Percentiles rank a stretch among this genome's conserved stretches.
These are phyloP conservation scores for Trametes versicolor DNA, from an alignment of 1,284 basidiomycete genomes.

Conservation along the genomic window DNA sequence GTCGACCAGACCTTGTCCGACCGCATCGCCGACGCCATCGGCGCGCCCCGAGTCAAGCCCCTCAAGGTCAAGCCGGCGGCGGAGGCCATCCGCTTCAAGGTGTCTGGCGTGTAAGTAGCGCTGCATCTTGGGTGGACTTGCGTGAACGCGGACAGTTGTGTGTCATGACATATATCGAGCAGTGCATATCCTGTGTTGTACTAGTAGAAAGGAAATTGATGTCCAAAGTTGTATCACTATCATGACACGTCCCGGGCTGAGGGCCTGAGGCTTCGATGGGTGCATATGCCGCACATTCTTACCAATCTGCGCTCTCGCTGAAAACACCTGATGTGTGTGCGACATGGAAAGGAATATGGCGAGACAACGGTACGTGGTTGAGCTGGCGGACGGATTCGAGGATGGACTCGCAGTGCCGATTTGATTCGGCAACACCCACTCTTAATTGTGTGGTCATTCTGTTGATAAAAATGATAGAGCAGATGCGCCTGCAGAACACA, in stretches of 20 bases:
- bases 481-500: no score
- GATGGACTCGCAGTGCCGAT: no score
- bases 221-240: background rate
- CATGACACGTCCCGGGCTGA: no score
- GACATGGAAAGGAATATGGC: no score
- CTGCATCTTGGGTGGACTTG: background rate
- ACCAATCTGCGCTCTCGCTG: no score
- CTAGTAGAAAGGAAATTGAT: slow-evolving; percentile 13
- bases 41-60: slow-evolving; percentile 64
- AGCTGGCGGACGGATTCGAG: no score
- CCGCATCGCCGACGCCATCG: slow-evolving; percentile 79
- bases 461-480: no score
- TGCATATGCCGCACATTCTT: background rate
- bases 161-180: slow-evolving; percentile 1
- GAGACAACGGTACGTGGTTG: no score
- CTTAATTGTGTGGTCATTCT: no score
- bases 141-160: slow-evolving; percentile 8
- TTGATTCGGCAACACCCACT: no score
- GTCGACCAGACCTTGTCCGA: slow-evolving; percentile 79
- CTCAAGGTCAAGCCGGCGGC: slow-evolving; percentile 70
- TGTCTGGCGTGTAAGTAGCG: slow-evolving; percentile 20
- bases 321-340: no score
- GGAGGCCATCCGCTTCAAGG: slow-evolving; percentile 65
- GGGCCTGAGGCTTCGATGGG: background rate
- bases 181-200: slow-evolving; percentile 10